Conservation (phyloP, 2,329 filamentous ascomycete genomes). For the Pleurostoma richardsiae region DNA sequence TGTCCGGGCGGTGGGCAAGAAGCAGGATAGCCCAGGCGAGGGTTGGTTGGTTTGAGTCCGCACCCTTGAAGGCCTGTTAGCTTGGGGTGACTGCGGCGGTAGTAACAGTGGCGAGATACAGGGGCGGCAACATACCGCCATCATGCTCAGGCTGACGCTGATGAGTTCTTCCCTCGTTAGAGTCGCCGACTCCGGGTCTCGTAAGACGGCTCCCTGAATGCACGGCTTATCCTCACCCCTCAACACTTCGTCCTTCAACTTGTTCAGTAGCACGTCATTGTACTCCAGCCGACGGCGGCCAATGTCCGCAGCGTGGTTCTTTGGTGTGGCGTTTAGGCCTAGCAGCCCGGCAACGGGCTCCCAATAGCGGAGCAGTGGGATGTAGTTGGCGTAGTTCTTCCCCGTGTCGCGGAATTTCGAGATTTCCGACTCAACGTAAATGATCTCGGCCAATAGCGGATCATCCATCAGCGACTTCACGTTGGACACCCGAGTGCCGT, state of each 20-base stretch:
- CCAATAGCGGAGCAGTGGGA: slow-evolving; percentile 5
- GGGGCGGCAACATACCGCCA: slow-evolving; percentile 32
- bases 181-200: slow-evolving; percentile 6
- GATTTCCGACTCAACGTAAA: slow-evolving; percentile 12
- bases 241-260: slow-evolving; percentile 4
- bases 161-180: slow-evolving; percentile 8
- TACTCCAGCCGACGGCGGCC: slow-evolving; percentile 7
- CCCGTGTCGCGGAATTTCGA: slow-evolving; percentile 10
- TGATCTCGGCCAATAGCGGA: slow-evolving; percentile 10
- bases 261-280: slow-evolving; percentile 3
- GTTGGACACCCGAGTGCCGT: slow-evolving; percentile 10
- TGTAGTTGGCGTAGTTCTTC: slow-evolving; percentile 9
- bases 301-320: slow-evolving; percentile 6
- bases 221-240: slow-evolving; percentile 6
- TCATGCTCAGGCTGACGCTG: slow-evolving; percentile 46
- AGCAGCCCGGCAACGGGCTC: neutral
- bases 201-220: slow-evolving; percentile 10
- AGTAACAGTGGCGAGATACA: no score
- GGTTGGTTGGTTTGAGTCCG: slow-evolving; percentile 10
- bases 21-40: slow-evolving; percentile 12
- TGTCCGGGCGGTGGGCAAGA: slow-evolving; percentile 34
- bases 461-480: slow-evolving; percentile 5
- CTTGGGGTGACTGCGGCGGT: no score
- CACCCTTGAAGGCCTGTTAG: neutral
- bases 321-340: slow-evolving; percentile 6